Evolutionary conservation across 2,329 filamentous ascomycete species (phyloP), one percentile per base, ranked within the genome.

Genomic region (Trichoderma endophyticum): DNA sequence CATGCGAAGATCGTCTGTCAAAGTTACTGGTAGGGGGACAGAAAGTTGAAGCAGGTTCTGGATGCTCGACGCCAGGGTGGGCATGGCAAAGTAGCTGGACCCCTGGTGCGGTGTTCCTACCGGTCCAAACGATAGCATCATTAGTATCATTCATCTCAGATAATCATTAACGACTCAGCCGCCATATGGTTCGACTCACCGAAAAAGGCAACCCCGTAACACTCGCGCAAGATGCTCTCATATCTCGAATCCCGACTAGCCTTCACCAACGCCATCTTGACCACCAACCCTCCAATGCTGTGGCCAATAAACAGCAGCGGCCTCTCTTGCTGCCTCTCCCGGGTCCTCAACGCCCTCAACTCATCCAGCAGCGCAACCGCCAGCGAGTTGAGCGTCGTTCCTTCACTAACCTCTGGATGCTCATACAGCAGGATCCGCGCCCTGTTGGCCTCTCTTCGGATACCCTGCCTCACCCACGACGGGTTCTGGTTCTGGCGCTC

Each of bases 261-360:
- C 74, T 83, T 85, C 8, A 86, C 82, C 56, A 91, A 76, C 2
- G 86, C 87, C 75, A 85, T 81, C 80, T 91, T 91, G 7, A 86
- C 86, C 1, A 90, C 86, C 30, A 91, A 76, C 0, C 89, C 89
- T 1, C 89, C 89, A 6, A 90, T 83, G 61, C 88, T 89, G 71
- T 91, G 89, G 12, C 84, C 88, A 14, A 91, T 82, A 76, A 91
- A 89, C 73, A 91, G 84, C 3, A 91, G 75, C 0, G 89, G 89
- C 6, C 89, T 84, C 56, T 78, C 79, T 24, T 78, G 77, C 26
- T 78, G 77, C 63, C 79, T 79, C 76, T 80, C 79, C 0, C 75
- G 76, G 6, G 73, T 73, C 26, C 84, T 78, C 66, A 83, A 76
- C 43, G 74, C 78, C 30, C 74, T 74, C 12, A 88, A 73, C 30